Evolutionary conservation across 108 stramenopile species (phyloP).

Genomic region (Cylindrotheca closterium): DNA sequence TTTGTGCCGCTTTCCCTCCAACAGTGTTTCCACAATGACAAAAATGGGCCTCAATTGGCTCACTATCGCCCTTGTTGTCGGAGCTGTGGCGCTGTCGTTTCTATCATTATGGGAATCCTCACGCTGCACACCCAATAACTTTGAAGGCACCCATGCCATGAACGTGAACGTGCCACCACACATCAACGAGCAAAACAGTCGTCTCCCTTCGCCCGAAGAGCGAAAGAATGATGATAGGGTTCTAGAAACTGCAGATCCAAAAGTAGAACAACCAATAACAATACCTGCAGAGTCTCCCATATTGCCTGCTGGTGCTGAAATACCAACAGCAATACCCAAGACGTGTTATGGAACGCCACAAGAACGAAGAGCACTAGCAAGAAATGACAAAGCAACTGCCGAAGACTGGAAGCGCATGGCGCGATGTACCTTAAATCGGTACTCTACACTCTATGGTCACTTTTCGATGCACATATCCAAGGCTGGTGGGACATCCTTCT

Average conservation of each 20-base stretch:
- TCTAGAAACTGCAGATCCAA: too few species aligned
- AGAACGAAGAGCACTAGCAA: not conserved
- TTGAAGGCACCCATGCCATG: too few species aligned
- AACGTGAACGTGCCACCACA: too few species aligned
- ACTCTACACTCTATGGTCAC: not conserved
- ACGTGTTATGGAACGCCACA: not conserved
- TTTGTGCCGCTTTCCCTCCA: not conserved
- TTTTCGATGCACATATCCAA: not conserved
- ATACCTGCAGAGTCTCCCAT: too few species aligned
- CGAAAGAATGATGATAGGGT: too few species aligned
- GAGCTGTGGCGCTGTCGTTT: not conserved
- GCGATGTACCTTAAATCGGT: not conserved
- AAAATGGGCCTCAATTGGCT: not conserved
- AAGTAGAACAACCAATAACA: too few species aligned
- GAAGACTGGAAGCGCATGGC: not conserved
- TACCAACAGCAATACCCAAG: not conserved
- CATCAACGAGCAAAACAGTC: too few species aligned
- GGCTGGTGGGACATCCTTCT: not conserved
- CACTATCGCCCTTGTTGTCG: not conserved
- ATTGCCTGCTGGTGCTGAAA: not conserved
- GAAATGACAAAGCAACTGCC: not conserved
- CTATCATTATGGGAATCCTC: not conserved
- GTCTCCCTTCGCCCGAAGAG: too few species aligned
- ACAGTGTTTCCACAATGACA: not conserved
- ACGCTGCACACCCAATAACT: too few species aligned